A percentile compares a stretch with the other conserved stretches of the same genome.
Conservation (phyloP, 2,329 filamentous ascomycete species). For the Thelonectria discophora region DNA sequence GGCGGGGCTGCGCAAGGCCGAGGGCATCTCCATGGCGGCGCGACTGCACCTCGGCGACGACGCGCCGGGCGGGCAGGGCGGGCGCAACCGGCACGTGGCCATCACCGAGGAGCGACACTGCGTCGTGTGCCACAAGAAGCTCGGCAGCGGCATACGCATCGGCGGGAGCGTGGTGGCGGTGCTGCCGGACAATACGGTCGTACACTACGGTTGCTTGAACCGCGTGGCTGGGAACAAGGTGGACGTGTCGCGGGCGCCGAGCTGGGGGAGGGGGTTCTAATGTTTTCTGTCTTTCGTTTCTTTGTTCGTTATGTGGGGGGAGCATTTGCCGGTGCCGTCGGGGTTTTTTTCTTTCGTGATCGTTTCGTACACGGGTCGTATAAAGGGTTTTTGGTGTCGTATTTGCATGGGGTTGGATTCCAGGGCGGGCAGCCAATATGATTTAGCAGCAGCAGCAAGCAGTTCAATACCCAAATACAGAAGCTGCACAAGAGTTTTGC, state of each 20-base stretch:
- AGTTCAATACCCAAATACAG: constrained; percentile 38
- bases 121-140: constrained; percentile 89
- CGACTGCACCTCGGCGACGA: constrained; percentile 77
- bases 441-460: constrained; percentile 42
- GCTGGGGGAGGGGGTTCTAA: constrained; percentile 51
- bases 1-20: constrained; percentile 77
- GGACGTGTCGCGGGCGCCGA: constrained; percentile 45
- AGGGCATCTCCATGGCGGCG: constrained; percentile 80
- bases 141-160: constrained; percentile 85
- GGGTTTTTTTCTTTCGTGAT: not conserved
- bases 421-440: constrained; percentile 29
- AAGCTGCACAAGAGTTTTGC: constrained; percentile 5
- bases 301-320: constrained; percentile 23
- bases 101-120: constrained; percentile 91
- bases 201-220: constrained; percentile 82
- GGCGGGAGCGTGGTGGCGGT: constrained; percentile 92
- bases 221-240: constrained; percentile 53
- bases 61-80: constrained; percentile 59
- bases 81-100: constrained; percentile 73
- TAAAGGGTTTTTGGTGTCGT: constrained; percentile 18
- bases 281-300: constrained; percentile 22
- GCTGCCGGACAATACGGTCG: constrained; percentile 81
- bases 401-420: constrained; percentile 36
- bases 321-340: constrained; percentile 16
- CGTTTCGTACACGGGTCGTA: constrained; percentile 21